phyloP scores from a whole-genome alignment of 306 rosid genomes.

The Rosa lucieae region DNA sequence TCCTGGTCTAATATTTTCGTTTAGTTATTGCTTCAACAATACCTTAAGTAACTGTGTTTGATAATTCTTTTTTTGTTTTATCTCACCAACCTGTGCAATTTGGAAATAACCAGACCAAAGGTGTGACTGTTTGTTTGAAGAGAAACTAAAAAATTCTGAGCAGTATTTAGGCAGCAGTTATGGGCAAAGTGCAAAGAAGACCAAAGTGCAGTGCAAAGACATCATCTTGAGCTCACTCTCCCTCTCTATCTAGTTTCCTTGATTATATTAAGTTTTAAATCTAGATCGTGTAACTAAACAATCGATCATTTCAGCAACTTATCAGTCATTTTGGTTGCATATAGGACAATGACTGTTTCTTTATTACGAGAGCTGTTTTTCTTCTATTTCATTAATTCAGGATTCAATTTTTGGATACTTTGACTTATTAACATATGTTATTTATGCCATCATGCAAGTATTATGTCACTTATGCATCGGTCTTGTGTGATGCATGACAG shows the following conservation, averaged over 20 bases:
- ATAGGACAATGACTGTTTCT: background rate
- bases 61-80: too few relatives aligned
- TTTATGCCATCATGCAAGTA: conserved; percentile 19
- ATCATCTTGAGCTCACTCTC: background rate
- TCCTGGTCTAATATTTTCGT: background rate
- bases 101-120: background rate
- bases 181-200: background rate
- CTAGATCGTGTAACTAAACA: background rate
- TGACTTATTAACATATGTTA: conserved; percentile 4
- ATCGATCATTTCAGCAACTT: background rate
- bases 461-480: conserved; percentile 42
- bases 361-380: background rate
- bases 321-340: background rate
- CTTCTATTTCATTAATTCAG: background rate
- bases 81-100: too few relatives aligned
- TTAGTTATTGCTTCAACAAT: too few relatives aligned
- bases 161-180: too few relatives aligned
- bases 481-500: conserved; percentile 58
- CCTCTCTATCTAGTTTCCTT: background rate
- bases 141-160: background rate
- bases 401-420: background rate
- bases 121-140: background rate
- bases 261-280: background rate
- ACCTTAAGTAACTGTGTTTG: too few relatives aligned
- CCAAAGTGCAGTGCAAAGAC: background rate